Conservation (phyloP, 2,329 filamentous ascomycete species). For the Microdochium trichocladiopsis region DNA sequence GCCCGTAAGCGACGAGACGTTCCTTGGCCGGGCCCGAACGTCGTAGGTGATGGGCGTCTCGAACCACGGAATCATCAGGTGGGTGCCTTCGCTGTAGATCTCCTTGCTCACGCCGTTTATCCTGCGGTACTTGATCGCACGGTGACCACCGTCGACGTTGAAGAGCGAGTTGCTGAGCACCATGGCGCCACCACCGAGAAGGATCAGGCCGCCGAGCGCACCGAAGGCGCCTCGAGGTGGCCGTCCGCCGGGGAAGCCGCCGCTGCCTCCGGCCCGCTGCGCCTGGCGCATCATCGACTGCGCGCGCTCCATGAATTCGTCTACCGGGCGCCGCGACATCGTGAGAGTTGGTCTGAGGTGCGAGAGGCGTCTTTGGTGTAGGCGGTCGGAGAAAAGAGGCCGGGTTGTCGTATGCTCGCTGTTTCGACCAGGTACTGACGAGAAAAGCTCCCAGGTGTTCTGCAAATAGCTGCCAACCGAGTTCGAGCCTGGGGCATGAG, state of each 20-base stretch:
- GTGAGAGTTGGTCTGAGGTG: background rate
- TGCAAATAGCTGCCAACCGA: background rate
- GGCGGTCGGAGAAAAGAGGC: background rate
- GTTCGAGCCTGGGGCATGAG: background rate
- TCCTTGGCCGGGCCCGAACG: slow-evolving; percentile 94
- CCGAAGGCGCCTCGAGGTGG: slow-evolving; percentile 24
- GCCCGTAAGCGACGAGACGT: slow-evolving; percentile 92
- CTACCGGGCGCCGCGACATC: slow-evolving; percentile 22
- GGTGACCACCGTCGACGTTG: slow-evolving; percentile 95
- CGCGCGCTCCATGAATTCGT: slow-evolving; percentile 17
- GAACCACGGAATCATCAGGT: slow-evolving; percentile 92
- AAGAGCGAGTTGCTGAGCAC: slow-evolving; percentile 56
- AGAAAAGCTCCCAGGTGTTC: background rate
- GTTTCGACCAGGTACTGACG: background rate
- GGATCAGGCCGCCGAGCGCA: slow-evolving; percentile 30
- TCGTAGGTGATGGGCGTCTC: slow-evolving; percentile 96
- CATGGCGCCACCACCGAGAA: slow-evolving; percentile 41
- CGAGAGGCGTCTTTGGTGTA: background rate
- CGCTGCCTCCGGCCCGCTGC: slow-evolving; percentile 17
- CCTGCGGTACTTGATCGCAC: slow-evolving; percentile 96
- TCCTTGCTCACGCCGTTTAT: slow-evolving; percentile 90
- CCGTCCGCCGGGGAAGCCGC: slow-evolving; percentile 33
- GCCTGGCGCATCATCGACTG: slow-evolving; percentile 20
- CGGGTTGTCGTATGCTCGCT: background rate
- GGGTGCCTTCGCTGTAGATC: slow-evolving; percentile 97